phyloP scores from a whole-genome alignment of 106 monocot genomes.

The Dendrobium catenatum region DNA sequence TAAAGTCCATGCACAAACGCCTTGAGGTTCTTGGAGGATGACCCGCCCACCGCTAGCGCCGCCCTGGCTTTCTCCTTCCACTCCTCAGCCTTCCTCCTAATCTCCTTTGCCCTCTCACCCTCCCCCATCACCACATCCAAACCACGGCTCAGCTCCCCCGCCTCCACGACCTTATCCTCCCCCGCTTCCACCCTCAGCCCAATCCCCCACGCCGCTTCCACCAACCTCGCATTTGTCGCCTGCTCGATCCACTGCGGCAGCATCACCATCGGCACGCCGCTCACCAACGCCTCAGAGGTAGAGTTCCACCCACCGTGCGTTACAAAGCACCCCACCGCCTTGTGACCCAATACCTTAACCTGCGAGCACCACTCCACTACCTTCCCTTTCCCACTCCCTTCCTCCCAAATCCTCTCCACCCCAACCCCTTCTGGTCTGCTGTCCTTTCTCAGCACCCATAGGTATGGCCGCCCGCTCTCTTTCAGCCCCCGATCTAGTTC shows the following conservation, averaged over 20 bases:
- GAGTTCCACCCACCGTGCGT: slow-evolving; percentile 84
- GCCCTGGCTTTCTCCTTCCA: slow-evolving; percentile 1
- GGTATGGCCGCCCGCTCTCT: slow-evolving; percentile 25
- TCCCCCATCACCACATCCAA: slow-evolving; percentile 11
- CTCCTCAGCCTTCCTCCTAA: neutral
- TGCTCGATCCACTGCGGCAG: slow-evolving; percentile 11
- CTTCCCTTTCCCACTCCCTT: neutral
- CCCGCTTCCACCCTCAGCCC: neutral
- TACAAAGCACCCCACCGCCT: slow-evolving; percentile 60
- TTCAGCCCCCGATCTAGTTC: slow-evolving; percentile 30
- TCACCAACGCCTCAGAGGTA: slow-evolving; percentile 8
- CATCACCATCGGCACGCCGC: slow-evolving; percentile 16
- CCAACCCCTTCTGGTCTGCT: slow-evolving; percentile 3
- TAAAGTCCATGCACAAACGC: neutral
- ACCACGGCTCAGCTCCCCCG: neutral
- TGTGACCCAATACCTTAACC: neutral
- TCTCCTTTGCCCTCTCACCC: neutral
- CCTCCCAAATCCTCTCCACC: neutral
- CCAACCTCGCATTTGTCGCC: neutral
- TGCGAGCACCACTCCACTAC: slow-evolving; percentile 11
- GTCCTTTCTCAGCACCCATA: slow-evolving; percentile 48
- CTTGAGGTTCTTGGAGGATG: neutral
- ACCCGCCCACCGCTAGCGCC: neutral
- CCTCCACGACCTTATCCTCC: slow-evolving; percentile 1
- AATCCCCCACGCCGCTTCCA: slow-evolving; percentile 3